Evolutionary conservation across 2,329 filamentous ascomycete species (phyloP), one percentile per base, ranked within the genome.

Genomic region (Lachnellula cervina): DNA sequence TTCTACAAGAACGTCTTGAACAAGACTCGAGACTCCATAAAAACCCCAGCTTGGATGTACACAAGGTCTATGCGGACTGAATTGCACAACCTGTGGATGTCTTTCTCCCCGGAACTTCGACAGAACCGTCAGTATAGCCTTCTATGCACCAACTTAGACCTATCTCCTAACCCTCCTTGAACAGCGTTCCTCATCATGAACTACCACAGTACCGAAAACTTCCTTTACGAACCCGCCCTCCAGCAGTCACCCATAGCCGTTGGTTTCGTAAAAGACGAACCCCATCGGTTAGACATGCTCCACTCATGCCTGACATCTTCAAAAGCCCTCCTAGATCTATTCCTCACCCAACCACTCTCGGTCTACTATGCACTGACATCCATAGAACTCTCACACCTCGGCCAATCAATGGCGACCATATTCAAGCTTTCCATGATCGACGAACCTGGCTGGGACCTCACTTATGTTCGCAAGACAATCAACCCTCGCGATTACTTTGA

Each of bases 361-460:
- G 38, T 13, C 11, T 64, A 50, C 25, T 42, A 42, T 23, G 28
- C 34, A 2, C 32, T 59, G 19, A 55, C 55, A 11, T 35, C 57
- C 2, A 40, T 60, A 5, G 54, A 60, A 5, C 54, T 60, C 17
- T 52, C 71, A 0, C 71, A 74, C 52, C 67, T 75, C 52, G 66
- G 73, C 21, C 65, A 67, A 7, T 70, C 61, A 16, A 53, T 73
- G 23, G 69, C 67, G 1, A 63, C 72, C 1, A 59, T 76, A 28
- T 70, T 73, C 50, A 69, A 72, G 32, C 63, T 76, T 5, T 71
- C 70, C 0, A 68, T 69, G 2, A 60, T 73, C 3, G 59, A 67
- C 28, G 70, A 74, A 49, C 69, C 70, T 8, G 69, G 66, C 1
- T 75, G 73, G 73, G 72, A 76, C 55, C 65, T 66, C 9, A 61